Conservation (phyloP, 257 asterid genomes). For the Fraxinus quadrangulata region DNA sequence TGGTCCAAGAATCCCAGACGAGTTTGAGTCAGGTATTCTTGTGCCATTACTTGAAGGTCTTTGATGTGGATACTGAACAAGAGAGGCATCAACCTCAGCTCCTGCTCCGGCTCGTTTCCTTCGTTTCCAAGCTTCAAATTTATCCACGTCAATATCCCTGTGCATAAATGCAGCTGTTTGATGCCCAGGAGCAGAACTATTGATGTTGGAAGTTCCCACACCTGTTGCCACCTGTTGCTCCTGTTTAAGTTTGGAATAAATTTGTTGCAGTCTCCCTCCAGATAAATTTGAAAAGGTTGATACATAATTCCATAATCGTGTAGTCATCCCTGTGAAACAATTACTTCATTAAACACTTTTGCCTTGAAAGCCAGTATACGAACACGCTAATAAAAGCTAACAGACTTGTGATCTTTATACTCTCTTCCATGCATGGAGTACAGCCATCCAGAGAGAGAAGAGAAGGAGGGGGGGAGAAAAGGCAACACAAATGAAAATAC, state of each 20-base stretch:
- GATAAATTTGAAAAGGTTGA: constrained; percentile 85
- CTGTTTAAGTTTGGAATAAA: constrained; percentile 79
- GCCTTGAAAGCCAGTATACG: neutral
- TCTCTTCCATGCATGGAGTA: constrained; percentile 1
- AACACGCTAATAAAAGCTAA: neutral
- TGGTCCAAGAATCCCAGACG: constrained; percentile 92
- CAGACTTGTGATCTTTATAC: neutral
- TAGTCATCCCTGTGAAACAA: constrained; percentile 70
- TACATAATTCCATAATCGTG: constrained; percentile 91
- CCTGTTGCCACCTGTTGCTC: constrained; percentile 67
- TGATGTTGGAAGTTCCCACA: constrained; percentile 66
- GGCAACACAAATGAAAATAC: constrained; percentile 26
- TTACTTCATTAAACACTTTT: constrained; percentile 17
- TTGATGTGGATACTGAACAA: constrained; percentile 57
- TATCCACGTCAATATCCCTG: constrained; percentile 77
- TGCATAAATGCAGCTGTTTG: constrained; percentile 47
- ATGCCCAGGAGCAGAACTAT: constrained; percentile 55
- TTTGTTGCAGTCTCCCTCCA: constrained; percentile 90
- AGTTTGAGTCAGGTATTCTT: constrained; percentile 62
- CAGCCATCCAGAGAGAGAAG: constrained; percentile 21
- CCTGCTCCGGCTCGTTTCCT: constrained; percentile 71
- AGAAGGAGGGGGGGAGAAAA: neutral
- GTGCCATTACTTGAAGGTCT: constrained; percentile 57
- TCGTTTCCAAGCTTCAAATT: constrained; percentile 96
- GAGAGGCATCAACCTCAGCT: constrained; percentile 49